phyloP scores from a whole-genome alignment of 2,329 filamentous ascomycete genomes.

The Pezizomycotina sp. region DNA sequence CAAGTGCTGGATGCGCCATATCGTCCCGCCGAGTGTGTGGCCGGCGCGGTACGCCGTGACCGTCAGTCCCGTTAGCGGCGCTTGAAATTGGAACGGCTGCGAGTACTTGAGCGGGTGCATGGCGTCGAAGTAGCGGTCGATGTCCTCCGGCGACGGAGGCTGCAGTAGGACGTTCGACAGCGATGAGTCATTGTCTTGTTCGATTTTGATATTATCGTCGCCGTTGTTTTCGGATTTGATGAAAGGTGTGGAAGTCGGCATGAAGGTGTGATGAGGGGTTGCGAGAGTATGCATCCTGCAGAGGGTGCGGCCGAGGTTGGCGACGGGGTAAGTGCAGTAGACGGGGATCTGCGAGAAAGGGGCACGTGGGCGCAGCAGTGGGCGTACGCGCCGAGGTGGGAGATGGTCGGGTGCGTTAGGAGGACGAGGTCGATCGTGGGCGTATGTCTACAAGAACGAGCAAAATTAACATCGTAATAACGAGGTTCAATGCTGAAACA shows the following conservation, averaged over 20 bases:
- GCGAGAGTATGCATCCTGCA: slow-evolving; percentile 86
- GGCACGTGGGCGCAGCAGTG: slow-evolving; percentile 96
- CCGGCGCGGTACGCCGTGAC: slow-evolving; percentile 95
- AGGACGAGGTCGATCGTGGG: slow-evolving; percentile 86
- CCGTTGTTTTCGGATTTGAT: slow-evolving; percentile 59
- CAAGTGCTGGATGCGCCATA: slow-evolving; percentile 97
- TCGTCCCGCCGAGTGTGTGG: slow-evolving; percentile 87
- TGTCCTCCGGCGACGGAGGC: slow-evolving; percentile 71
- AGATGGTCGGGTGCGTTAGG: slow-evolving; percentile 79
- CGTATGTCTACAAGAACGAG: slow-evolving; percentile 46
- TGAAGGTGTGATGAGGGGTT: slow-evolving; percentile 38
- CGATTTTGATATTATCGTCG: no score
- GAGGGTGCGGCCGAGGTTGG: slow-evolving; percentile 77
- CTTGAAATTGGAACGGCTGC: slow-evolving; percentile 69
- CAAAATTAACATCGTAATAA: slow-evolving; percentile 7
- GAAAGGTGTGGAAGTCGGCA: slow-evolving; percentile 39
- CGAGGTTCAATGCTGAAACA: slow-evolving; percentile 4
- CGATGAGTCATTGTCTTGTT: no score
- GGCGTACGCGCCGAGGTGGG: slow-evolving; percentile 82
- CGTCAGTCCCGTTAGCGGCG: slow-evolving; percentile 46
- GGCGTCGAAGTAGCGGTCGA: slow-evolving; percentile 75
- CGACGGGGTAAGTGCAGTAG: slow-evolving; percentile 85
- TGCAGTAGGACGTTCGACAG: slow-evolving; percentile 34
- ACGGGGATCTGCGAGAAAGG: slow-evolving; percentile 82
- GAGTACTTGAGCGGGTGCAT: slow-evolving; percentile 93